A percentile compares a stretch with the other conserved stretches of the same genome.
phyloP scores from a whole-genome alignment of 306 rosid species.

The Leucaena leucocephala region DNA sequence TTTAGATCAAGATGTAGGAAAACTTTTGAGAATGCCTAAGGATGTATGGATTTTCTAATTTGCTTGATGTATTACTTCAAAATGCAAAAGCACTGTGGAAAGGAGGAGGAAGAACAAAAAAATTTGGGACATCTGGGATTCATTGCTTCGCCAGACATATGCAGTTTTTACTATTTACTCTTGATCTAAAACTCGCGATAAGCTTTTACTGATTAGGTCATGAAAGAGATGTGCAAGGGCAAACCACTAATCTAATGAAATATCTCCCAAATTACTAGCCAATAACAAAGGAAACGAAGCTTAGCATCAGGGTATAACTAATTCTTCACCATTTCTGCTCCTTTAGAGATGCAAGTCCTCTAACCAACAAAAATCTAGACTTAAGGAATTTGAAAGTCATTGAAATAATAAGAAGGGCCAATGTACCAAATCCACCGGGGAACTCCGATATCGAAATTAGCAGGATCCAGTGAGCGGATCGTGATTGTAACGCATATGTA shows the following conservation, averaged over 20 bases:
- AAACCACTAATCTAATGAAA: background rate
- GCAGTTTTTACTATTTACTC: background rate
- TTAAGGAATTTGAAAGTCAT: background rate
- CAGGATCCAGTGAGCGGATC: background rate
- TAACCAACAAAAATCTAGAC: background rate
- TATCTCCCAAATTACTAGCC: background rate
- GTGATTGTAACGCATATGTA: background rate
- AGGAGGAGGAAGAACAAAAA: background rate
- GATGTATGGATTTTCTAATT: background rate
- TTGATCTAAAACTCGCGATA: background rate
- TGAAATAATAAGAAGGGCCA: background rate
- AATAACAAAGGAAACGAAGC: background rate
- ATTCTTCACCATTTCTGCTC: constrained; percentile 10
- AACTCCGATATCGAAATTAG: background rate
- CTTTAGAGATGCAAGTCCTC: background rate
- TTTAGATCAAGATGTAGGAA: background rate
- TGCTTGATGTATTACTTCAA: background rate
- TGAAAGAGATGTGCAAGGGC: background rate
- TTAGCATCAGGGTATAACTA: background rate
- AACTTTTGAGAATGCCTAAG: background rate
- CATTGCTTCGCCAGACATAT: background rate
- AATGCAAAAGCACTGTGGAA: background rate
- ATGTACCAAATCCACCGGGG: background rate
- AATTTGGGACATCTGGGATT: background rate
- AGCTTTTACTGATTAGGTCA: background rate